Conservation (phyloP, 768 basidiomycete species). For the Pisolithus microcarpus region DNA sequence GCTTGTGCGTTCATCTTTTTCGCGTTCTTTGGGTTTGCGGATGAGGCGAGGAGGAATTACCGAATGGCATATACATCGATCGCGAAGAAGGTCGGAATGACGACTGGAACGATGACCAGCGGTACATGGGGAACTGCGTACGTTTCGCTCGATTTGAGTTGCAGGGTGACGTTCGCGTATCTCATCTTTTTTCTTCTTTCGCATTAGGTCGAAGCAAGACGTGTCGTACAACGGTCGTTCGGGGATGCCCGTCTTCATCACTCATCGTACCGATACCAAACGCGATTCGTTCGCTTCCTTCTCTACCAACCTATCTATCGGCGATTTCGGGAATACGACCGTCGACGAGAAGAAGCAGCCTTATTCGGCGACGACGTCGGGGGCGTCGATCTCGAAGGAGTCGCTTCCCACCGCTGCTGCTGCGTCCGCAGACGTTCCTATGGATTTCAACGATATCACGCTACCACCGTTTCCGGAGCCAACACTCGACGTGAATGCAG, state of each 20-base stretch:
- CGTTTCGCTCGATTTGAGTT: constrained; percentile 5
- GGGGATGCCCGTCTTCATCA: constrained; percentile 40
- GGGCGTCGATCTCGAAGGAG: constrained; percentile 21
- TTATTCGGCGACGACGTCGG: constrained; percentile 15
- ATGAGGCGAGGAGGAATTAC: constrained; percentile 58
- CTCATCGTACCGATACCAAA: constrained; percentile 37
- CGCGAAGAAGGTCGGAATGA: constrained; percentile 28
- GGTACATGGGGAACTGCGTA: constrained; percentile 23
- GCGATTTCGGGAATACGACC: constrained; percentile 31
- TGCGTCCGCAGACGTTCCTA: constrained; percentile 14
- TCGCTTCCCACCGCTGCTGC: constrained; percentile 18
- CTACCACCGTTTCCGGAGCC: constrained; percentile 17
- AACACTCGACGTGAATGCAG: constrained; percentile 4
- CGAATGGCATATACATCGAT: constrained; percentile 33
- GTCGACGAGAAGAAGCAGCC: constrained; percentile 19
- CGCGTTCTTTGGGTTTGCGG: constrained; percentile 62
- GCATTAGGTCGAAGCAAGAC: constrained; percentile 16
- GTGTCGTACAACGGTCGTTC: constrained; percentile 15
- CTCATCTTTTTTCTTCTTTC: constrained; percentile 1
- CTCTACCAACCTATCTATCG: constrained; percentile 37
- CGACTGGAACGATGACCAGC: constrained; percentile 19
- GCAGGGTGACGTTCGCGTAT: background rate
- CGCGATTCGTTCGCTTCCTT: constrained; percentile 45
- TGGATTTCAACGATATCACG: constrained; percentile 9
- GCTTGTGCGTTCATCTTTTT: constrained; percentile 58